Percentiles rank a stretch among this genome's conserved stretches.
phyloP scores from a whole-genome alignment of 306 rosid genomes.

The Gynostemma pentaphyllum region DNA sequence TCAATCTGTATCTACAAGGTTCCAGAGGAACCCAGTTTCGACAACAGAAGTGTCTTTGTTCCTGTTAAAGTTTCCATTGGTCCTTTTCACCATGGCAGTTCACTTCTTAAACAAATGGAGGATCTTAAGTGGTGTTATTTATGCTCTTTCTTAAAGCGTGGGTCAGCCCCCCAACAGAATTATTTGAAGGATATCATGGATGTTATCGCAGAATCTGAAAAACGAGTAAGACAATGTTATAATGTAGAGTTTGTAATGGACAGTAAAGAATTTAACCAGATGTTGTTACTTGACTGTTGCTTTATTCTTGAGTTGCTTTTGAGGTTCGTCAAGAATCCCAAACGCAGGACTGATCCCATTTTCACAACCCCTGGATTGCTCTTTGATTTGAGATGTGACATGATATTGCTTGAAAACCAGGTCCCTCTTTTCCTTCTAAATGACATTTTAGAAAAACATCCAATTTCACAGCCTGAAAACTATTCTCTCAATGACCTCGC shows the following conservation, averaged over 20 bases:
- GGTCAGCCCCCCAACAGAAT: constrained; percentile 26
- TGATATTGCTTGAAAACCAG: constrained; percentile 48
- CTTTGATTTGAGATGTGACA: constrained; percentile 19
- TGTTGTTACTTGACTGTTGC: constrained; percentile 46
- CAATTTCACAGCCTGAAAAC: constrained; percentile 18
- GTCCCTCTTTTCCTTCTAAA: constrained; percentile 39
- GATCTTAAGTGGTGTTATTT: constrained; percentile 38
- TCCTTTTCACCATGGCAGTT: constrained; percentile 27
- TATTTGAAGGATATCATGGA: constrained; percentile 22
- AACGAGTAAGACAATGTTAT: constrained; percentile 29
- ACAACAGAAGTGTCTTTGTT: background rate
- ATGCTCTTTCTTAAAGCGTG: constrained; percentile 32
- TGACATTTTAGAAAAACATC: constrained; percentile 22
- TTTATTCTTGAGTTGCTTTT: constrained; percentile 52
- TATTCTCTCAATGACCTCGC: constrained; percentile 31
- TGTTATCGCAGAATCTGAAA: constrained; percentile 26
- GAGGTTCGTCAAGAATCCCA: constrained; percentile 23
- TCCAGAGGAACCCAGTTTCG: constrained; percentile 8
- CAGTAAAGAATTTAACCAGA: constrained; percentile 21
- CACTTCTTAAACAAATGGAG: constrained; percentile 12
- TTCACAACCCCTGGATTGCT: constrained; percentile 25
- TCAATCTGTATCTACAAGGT: constrained; percentile 30
- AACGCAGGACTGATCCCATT: constrained; percentile 32
- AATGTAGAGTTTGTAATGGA: background rate
- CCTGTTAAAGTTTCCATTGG: constrained; percentile 41